Evolutionary conservation across 2,329 filamentous ascomycete genomes (phyloP), one percentile per base, ranked within the genome.

Genomic region (Talaromyces sp.): DNA sequence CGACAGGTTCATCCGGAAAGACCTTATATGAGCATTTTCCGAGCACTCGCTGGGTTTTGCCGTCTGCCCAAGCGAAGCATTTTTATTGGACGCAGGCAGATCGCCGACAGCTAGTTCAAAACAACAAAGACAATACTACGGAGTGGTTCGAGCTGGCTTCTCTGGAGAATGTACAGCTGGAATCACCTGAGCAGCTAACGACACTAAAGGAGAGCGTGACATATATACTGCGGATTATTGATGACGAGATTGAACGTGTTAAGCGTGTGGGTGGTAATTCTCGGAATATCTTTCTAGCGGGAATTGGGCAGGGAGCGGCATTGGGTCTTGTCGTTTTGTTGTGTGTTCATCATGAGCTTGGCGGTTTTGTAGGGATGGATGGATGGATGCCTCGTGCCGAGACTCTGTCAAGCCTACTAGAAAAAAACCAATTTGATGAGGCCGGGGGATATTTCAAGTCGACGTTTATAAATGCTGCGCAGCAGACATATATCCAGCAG

Each of bases 261-360:
- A 39, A n/a, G 39, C 54, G 40, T 25, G 40, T 66, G 7, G 48
- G 54, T 23, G 58, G 63, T 12, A 52, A 63, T 39, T 50, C 55
- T 3, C 44, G 46, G 28, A 61, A 60, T n/a, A 44, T 67, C 48
- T 56, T 65, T 37, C 23, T 67, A 6, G 66, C 58, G 8, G 66
- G 66, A 21, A 39, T 65, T 48, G 65, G 63, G 9, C 64, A 66
- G 42, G 66, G 66, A 12, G 64, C 65, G 58, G 61, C 64, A 9
- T 40, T 64, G 16, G 65, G 35, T 1, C 23, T 66, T 9, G 59
- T 62, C 7, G 61, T 62, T n/a, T 59, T 67, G 61, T 18, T 67
- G 8, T 66, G 64, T 50, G 52, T 39, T 14, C 59, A 50, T n/a
- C 60, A 62, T 52, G 31, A 28, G 31, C 52, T 66, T 35, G 64